Evolutionary conservation across 305 asterid genomes (phyloP).

Genomic region (Galium porrigens): DNA sequence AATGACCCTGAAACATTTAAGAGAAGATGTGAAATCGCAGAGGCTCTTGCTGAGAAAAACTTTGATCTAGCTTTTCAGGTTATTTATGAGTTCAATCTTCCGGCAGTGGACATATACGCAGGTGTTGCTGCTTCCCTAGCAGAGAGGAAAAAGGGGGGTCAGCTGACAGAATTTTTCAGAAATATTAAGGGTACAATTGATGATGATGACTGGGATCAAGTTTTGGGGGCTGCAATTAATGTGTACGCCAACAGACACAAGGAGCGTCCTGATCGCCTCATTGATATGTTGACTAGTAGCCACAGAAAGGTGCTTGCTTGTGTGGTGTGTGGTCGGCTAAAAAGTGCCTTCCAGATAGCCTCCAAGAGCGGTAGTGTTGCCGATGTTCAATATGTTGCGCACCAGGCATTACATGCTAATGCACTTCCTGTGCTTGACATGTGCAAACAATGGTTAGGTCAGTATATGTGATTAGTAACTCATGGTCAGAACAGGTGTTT

Average conservation of each 20-base stretch:
- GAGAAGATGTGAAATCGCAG: constrained; percentile 95
- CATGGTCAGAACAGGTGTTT: neutral
- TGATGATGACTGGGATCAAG: constrained; percentile 98
- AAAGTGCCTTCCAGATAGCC: constrained; percentile 96
- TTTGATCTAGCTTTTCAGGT: constrained; percentile 89
- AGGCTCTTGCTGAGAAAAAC: constrained; percentile 78
- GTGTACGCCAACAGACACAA: constrained; percentile 94
- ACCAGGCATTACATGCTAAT: constrained; percentile 95
- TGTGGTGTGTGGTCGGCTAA: constrained; percentile 92
- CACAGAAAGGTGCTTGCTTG: constrained; percentile 99
- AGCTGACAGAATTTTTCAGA: constrained; percentile 79
- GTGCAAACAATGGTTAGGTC: constrained; percentile 98
- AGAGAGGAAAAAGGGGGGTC: constrained; percentile 92
- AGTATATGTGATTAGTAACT: constrained; percentile 49
- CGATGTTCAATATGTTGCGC: constrained; percentile 98
- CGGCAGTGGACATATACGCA: constrained; percentile 96
- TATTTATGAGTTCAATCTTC: constrained; percentile 75
- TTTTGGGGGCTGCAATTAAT: constrained; percentile 90
- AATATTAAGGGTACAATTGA: constrained; percentile 93
- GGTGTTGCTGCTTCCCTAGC: constrained; percentile 97
- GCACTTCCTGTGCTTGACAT: constrained; percentile 95
- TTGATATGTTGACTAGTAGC: constrained; percentile 92
- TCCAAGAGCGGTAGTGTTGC: constrained; percentile 98
- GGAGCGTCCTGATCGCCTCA: constrained; percentile 98
- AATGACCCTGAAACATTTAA: constrained; percentile 86